A percentile compares a stretch with the other conserved stretches of the same genome.
phyloP scores from a whole-genome alignment of 139 green algal species.

The Chlorella sp. region DNA sequence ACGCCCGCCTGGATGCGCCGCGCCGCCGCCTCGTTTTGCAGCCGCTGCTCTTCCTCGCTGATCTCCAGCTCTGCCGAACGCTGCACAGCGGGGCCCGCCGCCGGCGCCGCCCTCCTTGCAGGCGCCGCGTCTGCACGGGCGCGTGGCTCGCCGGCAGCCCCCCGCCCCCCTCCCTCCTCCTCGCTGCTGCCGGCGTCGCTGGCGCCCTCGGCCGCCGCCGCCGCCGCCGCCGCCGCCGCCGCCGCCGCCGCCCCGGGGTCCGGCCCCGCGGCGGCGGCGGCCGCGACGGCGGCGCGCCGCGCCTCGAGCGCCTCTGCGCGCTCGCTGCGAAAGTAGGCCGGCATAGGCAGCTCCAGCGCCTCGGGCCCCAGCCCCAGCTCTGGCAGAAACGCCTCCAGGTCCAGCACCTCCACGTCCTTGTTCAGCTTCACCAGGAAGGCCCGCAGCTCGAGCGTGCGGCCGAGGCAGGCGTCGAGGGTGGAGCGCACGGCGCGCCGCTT shows the following conservation, averaged over 20 bases:
- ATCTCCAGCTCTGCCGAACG: no score
- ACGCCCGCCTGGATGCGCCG: constrained; percentile 52
- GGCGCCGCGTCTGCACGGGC: no score
- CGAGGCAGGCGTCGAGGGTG: constrained; percentile 83
- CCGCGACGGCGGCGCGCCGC: neutral
- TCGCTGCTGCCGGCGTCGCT: neutral
- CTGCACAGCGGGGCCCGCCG: no score
- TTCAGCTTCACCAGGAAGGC: constrained; percentile 71
- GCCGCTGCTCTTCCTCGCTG: neutral
- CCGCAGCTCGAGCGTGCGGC: constrained; percentile 75
- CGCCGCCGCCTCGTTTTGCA: neutral
- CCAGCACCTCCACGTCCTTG: constrained; percentile 71
- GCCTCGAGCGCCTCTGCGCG: constrained; percentile 38
- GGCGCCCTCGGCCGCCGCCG: neutral
- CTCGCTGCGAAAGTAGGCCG: constrained; percentile 80
- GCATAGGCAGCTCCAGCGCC: constrained; percentile 80
- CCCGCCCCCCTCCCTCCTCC: neutral
- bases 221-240: neutral
- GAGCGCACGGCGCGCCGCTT: constrained; percentile 80
- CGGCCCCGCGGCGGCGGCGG: constrained; percentile 20
- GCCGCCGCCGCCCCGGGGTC: neutral
- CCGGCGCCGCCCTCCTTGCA: no score
- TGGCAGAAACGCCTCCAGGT: constrained; percentile 82
- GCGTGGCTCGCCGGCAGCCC: no score
- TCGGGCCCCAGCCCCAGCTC: constrained; percentile 86